These are phyloP conservation scores for Saccharomycopsis sp. DNA, from an alignment of 805 yeast genomes.

Conservation along the genomic window DNA sequence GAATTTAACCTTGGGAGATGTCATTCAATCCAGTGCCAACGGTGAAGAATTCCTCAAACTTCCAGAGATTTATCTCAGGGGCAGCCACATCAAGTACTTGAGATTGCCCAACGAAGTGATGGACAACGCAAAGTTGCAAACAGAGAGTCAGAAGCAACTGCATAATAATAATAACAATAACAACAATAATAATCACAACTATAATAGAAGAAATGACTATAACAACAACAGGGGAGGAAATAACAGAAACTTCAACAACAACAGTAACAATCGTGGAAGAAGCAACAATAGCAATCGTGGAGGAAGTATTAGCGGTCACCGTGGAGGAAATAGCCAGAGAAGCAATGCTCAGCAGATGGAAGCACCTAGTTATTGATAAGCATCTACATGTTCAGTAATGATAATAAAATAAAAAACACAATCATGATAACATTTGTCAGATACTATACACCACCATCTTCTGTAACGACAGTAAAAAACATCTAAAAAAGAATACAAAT, in stretches of 20 bases:
- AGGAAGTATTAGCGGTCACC: no score
- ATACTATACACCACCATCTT: not conserved
- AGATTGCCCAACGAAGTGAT: slow-evolving; percentile 70
- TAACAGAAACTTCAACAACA: slow-evolving; percentile 23
- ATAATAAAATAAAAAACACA: not conserved
- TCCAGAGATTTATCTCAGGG: slow-evolving; percentile 74
- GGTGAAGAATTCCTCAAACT: slow-evolving; percentile 56
- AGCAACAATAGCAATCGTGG: slow-evolving; percentile 14
- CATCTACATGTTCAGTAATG: not conserved
- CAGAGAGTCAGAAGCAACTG: slow-evolving; percentile 37
- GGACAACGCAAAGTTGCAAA: slow-evolving; percentile 65
- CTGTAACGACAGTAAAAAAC: not conserved
- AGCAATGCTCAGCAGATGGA: no score
- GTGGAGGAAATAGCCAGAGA: not conserved
- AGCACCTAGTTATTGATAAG: not conserved
- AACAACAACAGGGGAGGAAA: slow-evolving; percentile 27
- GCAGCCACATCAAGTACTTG: slow-evolving; percentile 71
- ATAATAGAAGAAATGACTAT: slow-evolving; percentile 25
- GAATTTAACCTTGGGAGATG: slow-evolving; percentile 81
- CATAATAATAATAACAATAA: slow-evolving; percentile 32
- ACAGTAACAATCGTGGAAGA: slow-evolving; percentile 17
- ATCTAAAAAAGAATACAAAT: no score
- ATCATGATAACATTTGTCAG: not conserved
- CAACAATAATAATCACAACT: slow-evolving; percentile 22
- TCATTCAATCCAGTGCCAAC: slow-evolving; percentile 52